Evolutionary conservation across 108 stramenopile species (phyloP).

Genomic region (Skeletonema tropicum): DNA sequence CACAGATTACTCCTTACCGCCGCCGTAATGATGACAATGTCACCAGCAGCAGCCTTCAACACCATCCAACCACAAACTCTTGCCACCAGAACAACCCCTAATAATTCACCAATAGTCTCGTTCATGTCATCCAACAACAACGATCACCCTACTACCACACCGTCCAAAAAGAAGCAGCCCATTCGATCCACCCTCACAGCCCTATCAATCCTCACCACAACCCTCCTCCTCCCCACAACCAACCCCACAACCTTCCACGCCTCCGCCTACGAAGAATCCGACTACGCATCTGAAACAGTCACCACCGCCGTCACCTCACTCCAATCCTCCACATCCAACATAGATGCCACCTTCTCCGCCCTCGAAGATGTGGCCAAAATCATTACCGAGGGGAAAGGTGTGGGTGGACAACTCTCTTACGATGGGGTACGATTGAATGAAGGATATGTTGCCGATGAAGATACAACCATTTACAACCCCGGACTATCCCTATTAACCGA

Average conservation of each 20-base stretch:
- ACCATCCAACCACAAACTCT: background rate
- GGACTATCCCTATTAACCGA: constrained; percentile 75
- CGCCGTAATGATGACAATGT: background rate
- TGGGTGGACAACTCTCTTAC: constrained; percentile 81
- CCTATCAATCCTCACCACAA: constrained; percentile 2
- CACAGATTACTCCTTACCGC: background rate
- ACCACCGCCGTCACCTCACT: constrained; percentile 51
- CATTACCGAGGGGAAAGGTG: constrained; percentile 86
- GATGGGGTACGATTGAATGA: constrained; percentile 75
- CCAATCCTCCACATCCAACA: constrained; percentile 53
- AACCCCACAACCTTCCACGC: background rate
- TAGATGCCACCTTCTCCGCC: constrained; percentile 55
- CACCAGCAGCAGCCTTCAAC: background rate
- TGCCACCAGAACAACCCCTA: background rate
- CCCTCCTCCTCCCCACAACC: background rate
- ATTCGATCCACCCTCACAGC: constrained; percentile 8
- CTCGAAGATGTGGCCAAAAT: constrained; percentile 78
- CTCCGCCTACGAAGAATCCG: constrained; percentile 53
- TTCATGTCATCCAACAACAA: background rate
- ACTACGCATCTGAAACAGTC: constrained; percentile 78
- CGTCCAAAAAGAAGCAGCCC: background rate
- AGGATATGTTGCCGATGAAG: constrained; percentile 82
- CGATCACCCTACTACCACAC: background rate
- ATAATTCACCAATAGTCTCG: background rate
- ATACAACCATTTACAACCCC: constrained; percentile 88